A percentile compares a stretch with the other conserved stretches of the same genome.
phyloP scores from a whole-genome alignment of 83 land plant genomes.

The Picea mariana region DNA sequence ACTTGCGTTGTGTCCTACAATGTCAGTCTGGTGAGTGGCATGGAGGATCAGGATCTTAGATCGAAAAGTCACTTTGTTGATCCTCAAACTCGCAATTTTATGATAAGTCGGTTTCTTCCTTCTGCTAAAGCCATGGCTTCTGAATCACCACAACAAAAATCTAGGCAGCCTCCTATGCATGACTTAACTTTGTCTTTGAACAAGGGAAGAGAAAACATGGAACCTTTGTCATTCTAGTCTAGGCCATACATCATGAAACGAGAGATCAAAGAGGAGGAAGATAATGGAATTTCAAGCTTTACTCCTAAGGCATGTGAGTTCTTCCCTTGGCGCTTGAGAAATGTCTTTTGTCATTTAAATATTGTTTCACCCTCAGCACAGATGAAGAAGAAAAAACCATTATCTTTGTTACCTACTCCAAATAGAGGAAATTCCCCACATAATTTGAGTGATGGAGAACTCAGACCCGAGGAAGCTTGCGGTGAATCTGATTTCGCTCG shows the following conservation, averaged over 20 bases:
- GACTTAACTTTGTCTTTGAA: constrained; percentile 12
- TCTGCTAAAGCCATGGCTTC: constrained; percentile 34
- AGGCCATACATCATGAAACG: constrained; percentile 4
- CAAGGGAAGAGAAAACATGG: constrained; percentile 11
- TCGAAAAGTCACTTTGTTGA: constrained; percentile 30
- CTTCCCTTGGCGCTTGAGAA: constrained; percentile 40
- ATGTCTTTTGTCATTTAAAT: constrained; percentile 41
- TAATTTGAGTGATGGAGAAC: constrained; percentile 8
- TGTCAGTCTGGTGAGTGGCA: constrained; percentile 45
- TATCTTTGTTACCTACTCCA: constrained; percentile 15
- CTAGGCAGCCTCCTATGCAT: too few species aligned
- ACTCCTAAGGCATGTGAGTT: constrained; percentile 51
- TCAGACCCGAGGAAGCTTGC: too few species aligned
- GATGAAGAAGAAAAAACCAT: constrained; percentile 26
- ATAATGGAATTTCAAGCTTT: constrained; percentile 15
- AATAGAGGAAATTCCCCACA: not conserved
- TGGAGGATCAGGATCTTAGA: constrained; percentile 24
- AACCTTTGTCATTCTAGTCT: constrained; percentile 8
- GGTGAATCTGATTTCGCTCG: too few species aligned
- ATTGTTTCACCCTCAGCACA: constrained; percentile 24
- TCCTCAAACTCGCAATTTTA: constrained; percentile 44
- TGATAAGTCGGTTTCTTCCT: constrained; percentile 79
- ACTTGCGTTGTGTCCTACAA: constrained; percentile 39
- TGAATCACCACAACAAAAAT: too few species aligned
- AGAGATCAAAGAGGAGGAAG: constrained; percentile 28